Evolutionary conservation across 2,329 filamentous ascomycete genomes (phyloP), one percentile per base, ranked within the genome.

Genomic region (Aureobasidium melanogenum): DNA sequence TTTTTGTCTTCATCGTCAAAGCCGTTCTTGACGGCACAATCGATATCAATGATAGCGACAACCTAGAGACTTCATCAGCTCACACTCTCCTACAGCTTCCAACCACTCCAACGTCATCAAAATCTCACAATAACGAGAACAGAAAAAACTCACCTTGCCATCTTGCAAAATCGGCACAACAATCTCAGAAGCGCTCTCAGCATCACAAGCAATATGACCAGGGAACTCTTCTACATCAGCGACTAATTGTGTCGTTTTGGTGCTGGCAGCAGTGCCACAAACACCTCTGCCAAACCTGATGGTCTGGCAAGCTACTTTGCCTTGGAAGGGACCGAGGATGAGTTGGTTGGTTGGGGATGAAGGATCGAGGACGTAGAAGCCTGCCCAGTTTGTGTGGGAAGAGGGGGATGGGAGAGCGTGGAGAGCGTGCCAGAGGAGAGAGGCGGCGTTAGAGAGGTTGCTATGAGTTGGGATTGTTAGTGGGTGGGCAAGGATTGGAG

Each of bases 151-250:
- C 39, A 80, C 79, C 74, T 78, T 77, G 24, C 71, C 78, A n/a
- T 67, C 67, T 63, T 76, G 69, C 10, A 88, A 65, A 64, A 93
- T 82, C 1, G 89, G 89, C 52, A 93, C 89, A 19, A 94, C 89
- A 70, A 94, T 86, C 77, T 94, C 89, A 70, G 89, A 92, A 22
- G 79, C 83, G 68, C 84, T 89, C 62, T 84, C 86, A 4, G 83
- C 82, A 72, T 94, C 89, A 71, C 89, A 93, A 10, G 89, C 88
- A 69, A 94, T 92, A 71, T 93, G 89, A 1, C 88, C 89, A 0
- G 88, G 87, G 69, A 93, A 93, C 56, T 75, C 69, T 46, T 89
- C 85, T 8, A 94, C 88, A 71, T 94, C 85, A 14, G 78, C 75
- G 0, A 81, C 78, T 1, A 91, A 71, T 74, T 89, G 87, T 12